Evolutionary conservation across 257 asterid genomes (phyloP), one percentile per base, ranked within the genome.

Genomic region (Plantago elongata): DNA sequence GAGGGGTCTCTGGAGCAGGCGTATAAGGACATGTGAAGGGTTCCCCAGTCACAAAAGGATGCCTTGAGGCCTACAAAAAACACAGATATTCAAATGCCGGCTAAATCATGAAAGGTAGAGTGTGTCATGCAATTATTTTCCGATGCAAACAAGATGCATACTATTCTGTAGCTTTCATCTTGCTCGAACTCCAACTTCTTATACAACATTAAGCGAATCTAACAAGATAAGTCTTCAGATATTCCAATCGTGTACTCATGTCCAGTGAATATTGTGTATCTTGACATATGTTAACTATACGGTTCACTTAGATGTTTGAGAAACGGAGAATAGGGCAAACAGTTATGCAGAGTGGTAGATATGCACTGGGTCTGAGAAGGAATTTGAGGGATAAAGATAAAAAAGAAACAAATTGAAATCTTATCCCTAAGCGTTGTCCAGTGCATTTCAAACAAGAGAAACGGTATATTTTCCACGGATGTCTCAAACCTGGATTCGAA

Each of bases 31-130:
- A 69, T 13, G 78, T 85, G 78, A 85, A 93, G 60, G 96, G 97
- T 75, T 93, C 99, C 70, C 99, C 99, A 3, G 99, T 93, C 78
- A 89, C 85, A 77, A 93, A 93, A 71, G 97, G 99, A 73, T 93
- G 99, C 83, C 80, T 93, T 69, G 88, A 79, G 67, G 99, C 99
- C 99, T 93, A 75, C 72, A 64, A 61, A 61, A 68, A 72, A 46
- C 66, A 61, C 55, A 11, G 63, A 38, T 54, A 34, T 60, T 76
- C 63, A 75, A 65, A 61, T 67, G 30, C 64, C 62, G 60, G 57
- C 62, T 54, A 9, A 67, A 55, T 47, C 27, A 7, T 30, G 22
- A 60, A 22, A 43, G 63, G 29, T 42, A 9, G 13, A 37, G 0
- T 4, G 4, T 34, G 40, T 34, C 40, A 3, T 34, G 38, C 11